Conservation (phyloP, 1,284 basidiomycete species). For the Puccinia triticina region DNA sequence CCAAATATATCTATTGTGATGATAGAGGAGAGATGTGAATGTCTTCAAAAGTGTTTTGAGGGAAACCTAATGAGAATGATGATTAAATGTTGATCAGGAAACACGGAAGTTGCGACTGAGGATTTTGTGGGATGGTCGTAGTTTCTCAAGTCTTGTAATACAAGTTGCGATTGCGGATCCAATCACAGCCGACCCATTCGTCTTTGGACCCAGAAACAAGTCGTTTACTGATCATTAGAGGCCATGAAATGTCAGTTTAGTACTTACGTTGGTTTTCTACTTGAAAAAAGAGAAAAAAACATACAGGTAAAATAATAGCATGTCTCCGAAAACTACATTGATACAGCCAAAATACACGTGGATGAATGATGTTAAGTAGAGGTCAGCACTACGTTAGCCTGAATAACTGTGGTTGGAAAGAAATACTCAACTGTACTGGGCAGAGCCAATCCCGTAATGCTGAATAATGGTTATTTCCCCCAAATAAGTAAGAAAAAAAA, state of each 20-base stretch:
- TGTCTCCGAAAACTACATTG: conserved; percentile 44
- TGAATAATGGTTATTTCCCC: background rate
- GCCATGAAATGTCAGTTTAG: background rate
- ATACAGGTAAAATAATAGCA: conserved; percentile 50
- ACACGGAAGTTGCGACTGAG: background rate
- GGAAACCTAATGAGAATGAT: background rate
- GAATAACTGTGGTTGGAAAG: background rate
- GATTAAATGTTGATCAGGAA: background rate
- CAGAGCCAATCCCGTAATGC: conserved; percentile 47
- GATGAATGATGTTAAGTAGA: background rate
- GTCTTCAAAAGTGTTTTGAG: no score
- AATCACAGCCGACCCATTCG: conserved; percentile 48
- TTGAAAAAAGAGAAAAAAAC: background rate
- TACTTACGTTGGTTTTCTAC: background rate
- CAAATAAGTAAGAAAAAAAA: background rate
- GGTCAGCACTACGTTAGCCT: background rate
- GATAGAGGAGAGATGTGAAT: no score
- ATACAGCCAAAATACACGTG: background rate
- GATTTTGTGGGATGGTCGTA: background rate
- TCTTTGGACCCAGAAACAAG: conserved; percentile 28
- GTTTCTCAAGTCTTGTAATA: background rate
- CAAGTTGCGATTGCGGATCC: conserved; percentile 14
- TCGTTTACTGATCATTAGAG: conserved; percentile 27
- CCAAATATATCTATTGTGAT: no score
- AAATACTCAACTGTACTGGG: conserved; percentile 40